These are phyloP conservation scores for Acacia confusa DNA, from an alignment of 306 rosid genomes.

Conservation along the genomic window DNA sequence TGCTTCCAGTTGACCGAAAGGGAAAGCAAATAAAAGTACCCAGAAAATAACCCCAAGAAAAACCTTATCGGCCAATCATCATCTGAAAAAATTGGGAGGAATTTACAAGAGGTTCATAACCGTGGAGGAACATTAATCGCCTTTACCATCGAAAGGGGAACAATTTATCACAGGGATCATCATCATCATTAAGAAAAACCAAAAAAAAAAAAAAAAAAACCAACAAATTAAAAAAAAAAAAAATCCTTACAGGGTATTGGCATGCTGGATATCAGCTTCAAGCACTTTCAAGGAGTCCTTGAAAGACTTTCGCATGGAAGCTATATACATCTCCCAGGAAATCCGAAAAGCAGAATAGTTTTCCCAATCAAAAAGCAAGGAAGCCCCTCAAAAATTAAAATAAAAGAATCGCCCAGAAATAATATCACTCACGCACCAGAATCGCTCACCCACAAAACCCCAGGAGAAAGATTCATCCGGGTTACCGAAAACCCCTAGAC, in stretches of 20 bases:
- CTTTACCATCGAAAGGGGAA: not conserved
- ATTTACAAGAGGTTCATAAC: not conserved
- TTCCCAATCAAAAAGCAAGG: conserved; percentile 1
- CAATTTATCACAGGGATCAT: conserved; percentile 6
- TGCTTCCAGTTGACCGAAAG: conserved; percentile 25
- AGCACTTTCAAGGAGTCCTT: conserved; percentile 94
- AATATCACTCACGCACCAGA: conserved; percentile 1
- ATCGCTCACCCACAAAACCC: not conserved
- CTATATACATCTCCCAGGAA: conserved; percentile 63
- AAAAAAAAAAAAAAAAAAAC: not conserved
- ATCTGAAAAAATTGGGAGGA: not conserved
- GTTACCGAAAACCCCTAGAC: conserved; percentile 34
- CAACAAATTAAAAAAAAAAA: not conserved
- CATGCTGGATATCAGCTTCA: conserved; percentile 99
- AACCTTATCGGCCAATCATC: not conserved
- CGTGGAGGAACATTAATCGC: conserved; percentile 18
- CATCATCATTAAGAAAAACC: not conserved
- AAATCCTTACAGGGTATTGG: conserved; percentile 79
- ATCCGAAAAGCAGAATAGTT: not conserved
- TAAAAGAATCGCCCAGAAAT: not conserved
- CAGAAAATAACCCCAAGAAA: conserved; percentile 20
- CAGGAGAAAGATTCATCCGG: not conserved
- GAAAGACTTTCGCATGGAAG: conserved; percentile 95
- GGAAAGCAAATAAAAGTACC: conserved; percentile 14
- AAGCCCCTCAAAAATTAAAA: not conserved